Conservation (phyloP, 495 filamentous ascomycete genomes). For the Penicillium coffeae region DNA sequence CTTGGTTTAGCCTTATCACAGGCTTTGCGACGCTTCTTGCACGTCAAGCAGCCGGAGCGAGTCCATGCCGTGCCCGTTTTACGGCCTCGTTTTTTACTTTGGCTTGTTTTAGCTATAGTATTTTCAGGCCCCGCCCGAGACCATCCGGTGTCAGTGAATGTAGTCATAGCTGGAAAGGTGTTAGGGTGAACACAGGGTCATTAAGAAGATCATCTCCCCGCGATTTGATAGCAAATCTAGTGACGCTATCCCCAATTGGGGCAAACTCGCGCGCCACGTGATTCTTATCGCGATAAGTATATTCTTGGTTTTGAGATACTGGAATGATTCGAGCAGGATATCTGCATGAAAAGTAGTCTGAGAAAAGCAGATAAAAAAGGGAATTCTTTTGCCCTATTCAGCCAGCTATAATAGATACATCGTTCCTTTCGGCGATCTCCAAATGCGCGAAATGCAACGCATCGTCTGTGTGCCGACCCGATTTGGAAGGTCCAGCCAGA, state of each 20-base stretch:
- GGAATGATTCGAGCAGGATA: too few species aligned
- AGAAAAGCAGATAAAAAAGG: too few species aligned
- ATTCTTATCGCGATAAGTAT: constrained; percentile 7
- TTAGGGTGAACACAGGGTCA: not conserved
- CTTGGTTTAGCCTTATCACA: constrained; percentile 45
- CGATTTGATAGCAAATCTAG: constrained; percentile 19
- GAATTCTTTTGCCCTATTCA: too few species aligned
- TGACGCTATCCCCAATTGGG: constrained; percentile 16
- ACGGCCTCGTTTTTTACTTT: constrained; percentile 25
- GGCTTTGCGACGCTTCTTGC: constrained; percentile 42
- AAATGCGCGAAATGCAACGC: not conserved
- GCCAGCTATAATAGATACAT: too few species aligned
- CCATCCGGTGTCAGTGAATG: constrained; percentile 12
- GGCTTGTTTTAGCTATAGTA: constrained; percentile 1
- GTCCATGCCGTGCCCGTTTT: constrained; percentile 40
- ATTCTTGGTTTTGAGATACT: too few species aligned
- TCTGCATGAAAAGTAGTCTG: too few species aligned
- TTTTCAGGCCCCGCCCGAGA: constrained; percentile 1
- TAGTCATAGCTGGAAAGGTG: constrained; percentile 9
- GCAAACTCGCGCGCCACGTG: constrained; percentile 20
- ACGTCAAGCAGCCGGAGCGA: constrained; percentile 42
- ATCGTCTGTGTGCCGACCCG: constrained; percentile 7
- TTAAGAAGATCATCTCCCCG: constrained; percentile 10
- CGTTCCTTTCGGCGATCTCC: not conserved
- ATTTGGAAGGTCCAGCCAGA: constrained; percentile 21